Evolutionary conservation across 2,329 filamentous ascomycete species (phyloP).

Genomic region (Aspergillus spinulosporus): DNA sequence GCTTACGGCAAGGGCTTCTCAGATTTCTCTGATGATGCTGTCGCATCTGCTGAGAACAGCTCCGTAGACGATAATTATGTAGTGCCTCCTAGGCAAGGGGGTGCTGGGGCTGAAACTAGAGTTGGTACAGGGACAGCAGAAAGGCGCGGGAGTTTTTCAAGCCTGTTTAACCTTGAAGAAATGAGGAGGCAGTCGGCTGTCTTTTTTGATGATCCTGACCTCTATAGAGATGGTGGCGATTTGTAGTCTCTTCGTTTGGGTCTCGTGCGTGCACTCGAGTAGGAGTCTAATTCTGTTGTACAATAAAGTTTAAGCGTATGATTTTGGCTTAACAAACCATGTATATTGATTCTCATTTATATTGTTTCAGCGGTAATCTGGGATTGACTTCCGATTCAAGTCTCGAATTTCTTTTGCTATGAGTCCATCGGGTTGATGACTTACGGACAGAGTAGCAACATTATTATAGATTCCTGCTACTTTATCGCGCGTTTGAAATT

Average conservation of each 20-base stretch:
- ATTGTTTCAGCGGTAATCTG: not conserved
- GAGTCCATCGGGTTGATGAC: not conserved
- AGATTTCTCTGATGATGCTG: slow-evolving; percentile 9
- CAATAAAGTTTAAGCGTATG: not conserved
- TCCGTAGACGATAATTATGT: slow-evolving; percentile 24
- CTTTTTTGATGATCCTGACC: slow-evolving; percentile 47
- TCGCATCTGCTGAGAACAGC: slow-evolving; percentile 24
- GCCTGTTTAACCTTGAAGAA: slow-evolving; percentile 47
- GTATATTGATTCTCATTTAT: not conserved
- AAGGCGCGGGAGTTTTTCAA: slow-evolving; percentile 32
- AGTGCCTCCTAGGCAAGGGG: slow-evolving; percentile 11
- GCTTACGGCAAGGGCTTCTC: slow-evolving; percentile 13
- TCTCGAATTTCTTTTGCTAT: not conserved
- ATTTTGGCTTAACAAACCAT: not conserved
- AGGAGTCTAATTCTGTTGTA: too few species aligned
- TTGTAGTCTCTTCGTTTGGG: not conserved
- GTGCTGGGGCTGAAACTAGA: not conserved
- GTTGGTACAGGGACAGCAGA: slow-evolving; percentile 18
- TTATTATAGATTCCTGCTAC: too few species aligned
- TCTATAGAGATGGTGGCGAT: slow-evolving; percentile 29
- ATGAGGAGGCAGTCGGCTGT: slow-evolving; percentile 49
- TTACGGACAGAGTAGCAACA: not conserved
- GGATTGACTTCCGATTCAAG: not conserved
- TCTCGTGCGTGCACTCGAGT: too few species aligned
- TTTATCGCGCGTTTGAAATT: not conserved